Conservation (phyloP, 2,329 filamentous ascomycete genomes). For the Ascochyta lentis region DNA sequence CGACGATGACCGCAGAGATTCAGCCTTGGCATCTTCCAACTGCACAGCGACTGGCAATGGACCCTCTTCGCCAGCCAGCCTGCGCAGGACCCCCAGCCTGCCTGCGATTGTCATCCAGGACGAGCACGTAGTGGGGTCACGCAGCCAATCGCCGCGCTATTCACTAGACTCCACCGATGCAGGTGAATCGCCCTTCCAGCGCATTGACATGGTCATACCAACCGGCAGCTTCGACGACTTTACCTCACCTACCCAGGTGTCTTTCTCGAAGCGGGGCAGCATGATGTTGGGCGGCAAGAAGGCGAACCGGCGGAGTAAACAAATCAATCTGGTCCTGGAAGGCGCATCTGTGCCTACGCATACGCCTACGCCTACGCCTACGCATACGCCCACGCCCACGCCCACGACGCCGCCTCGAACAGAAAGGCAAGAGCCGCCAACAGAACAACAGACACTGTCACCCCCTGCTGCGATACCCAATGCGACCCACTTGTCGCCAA, state of each 20-base stretch:
- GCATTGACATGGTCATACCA: constrained; percentile 63
- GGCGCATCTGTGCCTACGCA: constrained; percentile 9
- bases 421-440: constrained; percentile 22
- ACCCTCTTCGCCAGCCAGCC: constrained; percentile 38
- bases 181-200: constrained; percentile 49
- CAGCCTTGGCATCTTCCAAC: constrained; percentile 48
- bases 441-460: constrained; percentile 26
- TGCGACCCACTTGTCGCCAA: constrained; percentile 34
- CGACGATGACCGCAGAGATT: constrained; percentile 50
- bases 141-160: constrained; percentile 15
- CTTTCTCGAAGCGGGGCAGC: constrained; percentile 67
- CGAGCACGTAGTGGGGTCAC: constrained; percentile 32
- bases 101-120: constrained; percentile 56
- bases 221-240: constrained; percentile 61
- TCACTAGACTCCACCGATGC: constrained; percentile 20
- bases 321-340: constrained; percentile 35
- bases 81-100: constrained; percentile 50
- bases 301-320: constrained; percentile 49
- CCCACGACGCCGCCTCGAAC: constrained; percentile 7
- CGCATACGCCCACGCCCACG: constrained; percentile 15
- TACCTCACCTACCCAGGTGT: constrained; percentile 57
- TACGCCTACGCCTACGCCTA: constrained; percentile 15
- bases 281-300: constrained; percentile 63
- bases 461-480: constrained; percentile 37
- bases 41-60: constrained; percentile 42